phyloP scores from a whole-genome alignment of 116 monocot species.

The Papilionanthe hybrid region DNA sequence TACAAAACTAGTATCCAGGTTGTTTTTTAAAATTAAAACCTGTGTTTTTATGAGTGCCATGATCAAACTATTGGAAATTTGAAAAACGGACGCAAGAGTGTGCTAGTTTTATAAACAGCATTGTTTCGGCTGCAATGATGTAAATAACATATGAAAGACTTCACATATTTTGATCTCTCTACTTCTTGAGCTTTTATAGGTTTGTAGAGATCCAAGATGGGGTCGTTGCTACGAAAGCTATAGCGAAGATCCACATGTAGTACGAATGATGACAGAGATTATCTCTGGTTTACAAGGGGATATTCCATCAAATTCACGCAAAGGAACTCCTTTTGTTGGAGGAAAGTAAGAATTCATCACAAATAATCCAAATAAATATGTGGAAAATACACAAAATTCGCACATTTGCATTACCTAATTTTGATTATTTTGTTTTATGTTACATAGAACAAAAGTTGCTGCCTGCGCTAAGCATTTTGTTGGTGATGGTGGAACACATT shows the following conservation, averaged over 20 bases:
- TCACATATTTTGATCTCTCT: neutral
- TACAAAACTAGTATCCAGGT: too few relatives aligned
- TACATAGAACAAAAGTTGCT: constrained; percentile 18
- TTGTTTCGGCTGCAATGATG: too few relatives aligned
- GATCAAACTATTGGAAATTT: too few relatives aligned
- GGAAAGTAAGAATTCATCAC: constrained; percentile 17
- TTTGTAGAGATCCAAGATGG: constrained; percentile 32
- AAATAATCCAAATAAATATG: neutral
- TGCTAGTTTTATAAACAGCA: too few relatives aligned
- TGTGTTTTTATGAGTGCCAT: too few relatives aligned
- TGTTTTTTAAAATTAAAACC: too few relatives aligned
- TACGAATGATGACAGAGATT: constrained; percentile 18
- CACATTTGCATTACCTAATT: neutral
- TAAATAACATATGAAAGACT: neutral
- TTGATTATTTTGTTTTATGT: neutral
- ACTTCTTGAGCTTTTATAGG: constrained; percentile 13
- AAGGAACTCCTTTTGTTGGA: constrained; percentile 21
- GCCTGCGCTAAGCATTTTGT: constrained; percentile 29
- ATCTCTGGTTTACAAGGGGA: constrained; percentile 27
- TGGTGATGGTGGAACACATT: constrained; percentile 23
- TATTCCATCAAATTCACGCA: constrained; percentile 7
- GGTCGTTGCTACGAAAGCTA: constrained; percentile 31
- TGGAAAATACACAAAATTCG: neutral
- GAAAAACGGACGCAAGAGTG: too few relatives aligned
- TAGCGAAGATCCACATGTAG: constrained; percentile 21